These are phyloP conservation scores for Amaranthus hypochondriacus DNA, from an alignment of 148 eudicot species.

Conservation along the genomic window DNA sequence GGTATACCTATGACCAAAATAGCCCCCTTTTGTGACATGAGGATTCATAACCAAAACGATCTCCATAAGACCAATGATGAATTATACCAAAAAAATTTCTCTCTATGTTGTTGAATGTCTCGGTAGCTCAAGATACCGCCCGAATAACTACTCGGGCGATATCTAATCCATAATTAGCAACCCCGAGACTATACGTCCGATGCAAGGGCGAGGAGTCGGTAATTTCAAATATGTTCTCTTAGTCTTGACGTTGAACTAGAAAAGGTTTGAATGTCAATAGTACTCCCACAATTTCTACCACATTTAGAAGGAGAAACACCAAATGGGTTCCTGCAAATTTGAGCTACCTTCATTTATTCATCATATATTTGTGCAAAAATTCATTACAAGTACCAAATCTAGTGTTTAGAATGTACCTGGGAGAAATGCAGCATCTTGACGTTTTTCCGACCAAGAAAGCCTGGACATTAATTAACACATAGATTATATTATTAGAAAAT, in stretches of 20 bases:
- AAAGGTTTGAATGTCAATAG: slow-evolving; percentile 34
- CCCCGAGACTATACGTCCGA: too few species aligned
- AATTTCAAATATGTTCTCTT: background rate
- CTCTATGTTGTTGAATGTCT: too few species aligned
- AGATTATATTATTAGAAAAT: too few species aligned
- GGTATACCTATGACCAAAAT: too few species aligned
- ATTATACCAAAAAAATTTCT: too few species aligned
- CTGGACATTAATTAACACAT: slow-evolving; percentile 10
- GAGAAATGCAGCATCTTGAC: slow-evolving; percentile 29
- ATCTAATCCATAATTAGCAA: too few species aligned
- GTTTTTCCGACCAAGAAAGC: slow-evolving; percentile 43
- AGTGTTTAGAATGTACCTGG: slow-evolving; percentile 23
- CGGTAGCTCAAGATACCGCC: too few species aligned
- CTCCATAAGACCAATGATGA: too few species aligned
- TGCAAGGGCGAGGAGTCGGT: too few species aligned
- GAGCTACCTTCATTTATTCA: background rate
- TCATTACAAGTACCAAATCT: background rate
- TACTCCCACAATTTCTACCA: slow-evolving; percentile 24
- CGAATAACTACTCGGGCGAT: too few species aligned
- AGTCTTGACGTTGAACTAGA: slow-evolving; percentile 20
- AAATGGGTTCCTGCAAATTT: slow-evolving; percentile 25
- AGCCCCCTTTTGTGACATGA: too few species aligned
- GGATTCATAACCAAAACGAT: too few species aligned
- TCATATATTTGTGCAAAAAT: background rate
- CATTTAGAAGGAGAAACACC: slow-evolving; percentile 33